Evolutionary conservation across 805 yeast genomes (phyloP).

Genomic region (Ogataea naganishii): DNA sequence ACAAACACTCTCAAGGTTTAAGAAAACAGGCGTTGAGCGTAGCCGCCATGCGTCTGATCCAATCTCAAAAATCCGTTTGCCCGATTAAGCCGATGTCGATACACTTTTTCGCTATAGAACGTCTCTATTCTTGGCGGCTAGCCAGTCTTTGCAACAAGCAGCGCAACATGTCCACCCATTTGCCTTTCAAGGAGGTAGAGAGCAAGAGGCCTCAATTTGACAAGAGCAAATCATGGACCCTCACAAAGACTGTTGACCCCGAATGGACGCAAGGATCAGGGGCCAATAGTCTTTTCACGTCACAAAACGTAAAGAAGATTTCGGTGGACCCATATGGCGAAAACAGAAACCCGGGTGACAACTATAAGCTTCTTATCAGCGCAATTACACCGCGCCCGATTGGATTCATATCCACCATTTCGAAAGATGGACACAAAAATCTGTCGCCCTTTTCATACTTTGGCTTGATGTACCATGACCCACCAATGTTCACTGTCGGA

Average conservation of each 20-base stretch:
- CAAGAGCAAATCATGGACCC: not conserved
- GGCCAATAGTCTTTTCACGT: slow-evolving; percentile 36
- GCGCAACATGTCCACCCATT: too few relatives aligned
- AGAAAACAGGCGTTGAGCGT: too few relatives aligned
- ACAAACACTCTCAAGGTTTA: too few relatives aligned
- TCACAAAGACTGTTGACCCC: slow-evolving; percentile 15
- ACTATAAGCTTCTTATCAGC: slow-evolving; percentile 43
- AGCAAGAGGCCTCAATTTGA: slow-evolving; percentile 7
- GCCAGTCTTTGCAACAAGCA: too few relatives aligned
- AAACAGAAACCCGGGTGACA: slow-evolving; percentile 30
- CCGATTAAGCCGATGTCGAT: too few relatives aligned
- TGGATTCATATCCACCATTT: slow-evolving; percentile 44
- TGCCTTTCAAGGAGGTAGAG: too few relatives aligned
- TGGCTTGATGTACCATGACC: slow-evolving; percentile 38
- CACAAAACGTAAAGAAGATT: slow-evolving; percentile 32
- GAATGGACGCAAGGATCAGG: slow-evolving; percentile 42
- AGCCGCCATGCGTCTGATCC: too few relatives aligned
- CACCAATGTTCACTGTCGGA: slow-evolving; percentile 49
- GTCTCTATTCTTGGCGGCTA: too few relatives aligned
- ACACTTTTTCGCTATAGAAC: too few relatives aligned
- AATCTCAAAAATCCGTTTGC: too few relatives aligned
- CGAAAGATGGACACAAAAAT: slow-evolving; percentile 33
- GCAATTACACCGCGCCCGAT: slow-evolving; percentile 55
- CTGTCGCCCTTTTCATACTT: slow-evolving; percentile 58
- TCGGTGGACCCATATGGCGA: slow-evolving; percentile 39